Conservation (phyloP, 208 protist genomes). For the Borovskyia barvae region DNA sequence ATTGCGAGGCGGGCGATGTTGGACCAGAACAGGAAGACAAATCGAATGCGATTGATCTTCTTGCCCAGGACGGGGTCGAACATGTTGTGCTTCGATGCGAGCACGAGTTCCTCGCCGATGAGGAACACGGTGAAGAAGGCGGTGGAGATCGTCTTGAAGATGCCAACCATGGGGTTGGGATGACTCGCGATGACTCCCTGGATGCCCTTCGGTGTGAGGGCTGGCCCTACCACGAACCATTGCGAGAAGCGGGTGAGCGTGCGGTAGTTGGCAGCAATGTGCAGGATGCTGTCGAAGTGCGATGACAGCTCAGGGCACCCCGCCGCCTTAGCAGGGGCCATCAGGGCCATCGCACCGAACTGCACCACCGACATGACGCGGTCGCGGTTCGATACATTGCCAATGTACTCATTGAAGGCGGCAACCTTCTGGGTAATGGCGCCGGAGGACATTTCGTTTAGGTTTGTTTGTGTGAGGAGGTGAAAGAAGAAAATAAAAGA, state of each 20-base stretch:
- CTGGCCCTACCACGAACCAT: slow-evolving; percentile 59
- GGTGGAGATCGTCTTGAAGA: slow-evolving; percentile 58
- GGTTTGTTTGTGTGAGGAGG: not conserved
- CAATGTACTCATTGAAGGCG: slow-evolving; percentile 61
- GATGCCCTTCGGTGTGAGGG: slow-evolving; percentile 56
- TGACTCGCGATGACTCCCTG: slow-evolving; percentile 30
- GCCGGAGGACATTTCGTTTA: slow-evolving; percentile 8
- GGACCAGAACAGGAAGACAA: slow-evolving; percentile 85
- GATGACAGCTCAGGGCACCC: slow-evolving; percentile 36
- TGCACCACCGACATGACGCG: slow-evolving; percentile 68
- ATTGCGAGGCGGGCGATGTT: slow-evolving; percentile 65
- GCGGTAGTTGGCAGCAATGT: slow-evolving; percentile 67
- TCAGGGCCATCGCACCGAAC: slow-evolving; percentile 55
- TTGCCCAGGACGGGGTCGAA: slow-evolving; percentile 26
- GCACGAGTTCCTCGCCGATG: slow-evolving; percentile 66
- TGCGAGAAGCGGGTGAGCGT: slow-evolving; percentile 69
- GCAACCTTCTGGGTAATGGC: slow-evolving; percentile 20
- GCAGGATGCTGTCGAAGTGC: slow-evolving; percentile 47
- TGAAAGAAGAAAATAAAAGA: slow-evolving; percentile 21
- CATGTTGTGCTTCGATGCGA: slow-evolving; percentile 59
- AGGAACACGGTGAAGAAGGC: slow-evolving; percentile 76
- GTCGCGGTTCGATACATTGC: slow-evolving; percentile 52
- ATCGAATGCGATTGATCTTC: slow-evolving; percentile 62
- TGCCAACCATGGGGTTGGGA: slow-evolving; percentile 36
- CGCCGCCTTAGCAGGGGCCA: slow-evolving; percentile 34